Percentiles rank a stretch among this genome's conserved stretches.
These are phyloP conservation scores for Boletus patriciae DNA, from an alignment of 768 basidiomycete species.

Conservation along the genomic window DNA sequence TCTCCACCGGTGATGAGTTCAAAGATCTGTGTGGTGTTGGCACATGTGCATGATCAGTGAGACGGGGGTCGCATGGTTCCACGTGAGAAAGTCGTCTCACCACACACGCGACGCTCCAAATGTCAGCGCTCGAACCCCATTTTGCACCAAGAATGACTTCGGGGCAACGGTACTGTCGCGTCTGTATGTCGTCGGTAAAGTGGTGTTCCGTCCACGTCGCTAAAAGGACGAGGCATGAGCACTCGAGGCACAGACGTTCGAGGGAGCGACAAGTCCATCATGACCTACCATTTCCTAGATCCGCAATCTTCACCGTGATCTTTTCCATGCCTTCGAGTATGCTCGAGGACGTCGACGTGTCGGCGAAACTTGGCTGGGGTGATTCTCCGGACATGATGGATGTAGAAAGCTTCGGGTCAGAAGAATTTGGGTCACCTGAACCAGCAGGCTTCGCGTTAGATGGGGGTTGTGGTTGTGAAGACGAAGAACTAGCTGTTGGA, in stretches of 20 bases:
- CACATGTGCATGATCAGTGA: neutral
- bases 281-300: constrained; percentile 86
- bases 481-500: constrained; percentile 16
- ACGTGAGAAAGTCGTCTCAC: constrained; percentile 45
- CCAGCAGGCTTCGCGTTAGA: constrained; percentile 21
- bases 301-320: constrained; percentile 98
- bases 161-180: constrained; percentile 94
- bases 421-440: constrained; percentile 16
- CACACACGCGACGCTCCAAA: constrained; percentile 96
- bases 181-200: constrained; percentile 99
- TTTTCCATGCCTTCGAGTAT: constrained; percentile 49
- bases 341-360: constrained; percentile 29
- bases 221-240: constrained; percentile 11
- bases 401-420: constrained; percentile 28
- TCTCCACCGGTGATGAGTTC: constrained; percentile 96
- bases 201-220: constrained; percentile 93
- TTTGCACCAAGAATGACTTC: constrained; percentile 96
- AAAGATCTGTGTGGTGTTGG: constrained; percentile 60
- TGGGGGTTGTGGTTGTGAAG: constrained; percentile 31
- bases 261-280: neutral
- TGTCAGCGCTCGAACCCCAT: constrained; percentile 94
- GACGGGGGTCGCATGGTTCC: neutral
- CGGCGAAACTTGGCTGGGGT: constrained; percentile 26
- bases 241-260: neutral
- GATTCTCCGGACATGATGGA: constrained; percentile 32